These are phyloP conservation scores for Globisporangium splendens DNA, from an alignment of 352 stramenopile genomes.

Conservation along the genomic window DNA sequence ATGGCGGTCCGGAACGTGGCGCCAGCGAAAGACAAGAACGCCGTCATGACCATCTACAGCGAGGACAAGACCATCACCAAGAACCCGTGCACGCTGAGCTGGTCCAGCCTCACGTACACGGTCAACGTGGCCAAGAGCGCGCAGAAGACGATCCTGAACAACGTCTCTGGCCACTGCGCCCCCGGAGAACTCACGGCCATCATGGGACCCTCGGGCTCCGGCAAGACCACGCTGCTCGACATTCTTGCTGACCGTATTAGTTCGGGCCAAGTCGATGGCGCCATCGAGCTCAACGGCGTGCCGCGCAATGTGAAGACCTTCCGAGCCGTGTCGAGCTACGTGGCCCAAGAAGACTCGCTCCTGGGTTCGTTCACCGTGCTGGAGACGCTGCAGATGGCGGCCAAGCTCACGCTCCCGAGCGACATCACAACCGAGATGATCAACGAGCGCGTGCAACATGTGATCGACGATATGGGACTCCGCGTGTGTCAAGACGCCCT, in stretches of 20 bases:
- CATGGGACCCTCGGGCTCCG: slow-evolving; percentile 56
- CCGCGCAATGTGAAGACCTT: slow-evolving; percentile 34
- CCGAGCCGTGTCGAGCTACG: slow-evolving; percentile 55
- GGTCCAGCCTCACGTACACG: slow-evolving; percentile 61
- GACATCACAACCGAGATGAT: slow-evolving; percentile 36
- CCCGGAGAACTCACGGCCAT: slow-evolving; percentile 67
- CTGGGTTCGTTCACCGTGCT: slow-evolving; percentile 65
- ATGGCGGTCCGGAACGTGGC: no score
- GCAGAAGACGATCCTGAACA: slow-evolving; percentile 47
- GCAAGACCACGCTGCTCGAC: slow-evolving; percentile 67
- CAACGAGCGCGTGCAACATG: slow-evolving; percentile 39
- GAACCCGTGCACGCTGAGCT: slow-evolving; percentile 56
- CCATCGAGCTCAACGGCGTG: slow-evolving; percentile 46
- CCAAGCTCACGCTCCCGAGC: slow-evolving; percentile 40
- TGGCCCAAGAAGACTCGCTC: slow-evolving; percentile 56
- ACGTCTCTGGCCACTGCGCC: slow-evolving; percentile 48
- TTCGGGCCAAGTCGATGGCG: slow-evolving; percentile 4
- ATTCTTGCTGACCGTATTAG: slow-evolving; percentile 48
- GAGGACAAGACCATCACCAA: no score
- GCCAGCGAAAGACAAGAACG: no score
- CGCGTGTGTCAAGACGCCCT: slow-evolving; percentile 45
- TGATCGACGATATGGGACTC: slow-evolving; percentile 72
- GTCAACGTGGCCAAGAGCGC: slow-evolving; percentile 32
- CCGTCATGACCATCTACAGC: no score
- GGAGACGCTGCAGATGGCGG: slow-evolving; percentile 63